These are phyloP conservation scores for Cetradonia linearis DNA, from an alignment of 495 filamentous ascomycete genomes.

Conservation along the genomic window DNA sequence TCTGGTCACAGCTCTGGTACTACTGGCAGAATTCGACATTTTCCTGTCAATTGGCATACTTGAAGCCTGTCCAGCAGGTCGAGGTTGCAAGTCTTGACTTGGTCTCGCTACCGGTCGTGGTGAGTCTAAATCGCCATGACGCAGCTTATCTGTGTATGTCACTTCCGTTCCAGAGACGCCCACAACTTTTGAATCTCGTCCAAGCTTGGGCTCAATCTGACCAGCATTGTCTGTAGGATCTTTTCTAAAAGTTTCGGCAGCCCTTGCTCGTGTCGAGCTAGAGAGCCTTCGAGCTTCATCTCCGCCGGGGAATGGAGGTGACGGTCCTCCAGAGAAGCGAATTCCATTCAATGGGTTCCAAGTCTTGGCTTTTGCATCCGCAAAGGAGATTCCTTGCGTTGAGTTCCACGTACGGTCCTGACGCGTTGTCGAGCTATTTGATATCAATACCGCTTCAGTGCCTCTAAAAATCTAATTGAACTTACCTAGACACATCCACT, in stretches of 20 bases:
- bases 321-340: background rate
- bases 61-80: background rate
- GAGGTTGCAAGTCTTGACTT: background rate
- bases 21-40: background rate
- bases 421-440: background rate
- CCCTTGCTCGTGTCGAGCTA: background rate
- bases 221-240: background rate
- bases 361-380: background rate
- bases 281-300: background rate
- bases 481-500: background rate
- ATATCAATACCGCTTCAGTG: background rate
- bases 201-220: background rate
- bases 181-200: background rate
- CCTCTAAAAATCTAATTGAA: background rate
- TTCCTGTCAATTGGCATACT: background rate
- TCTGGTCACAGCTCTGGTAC: background rate
- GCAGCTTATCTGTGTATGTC: background rate
- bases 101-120: background rate
- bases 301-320: background rate
- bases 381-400: slow-evolving; percentile 1
- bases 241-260: background rate
- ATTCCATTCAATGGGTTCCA: background rate
- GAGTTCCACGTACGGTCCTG: slow-evolving; percentile 9
- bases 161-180: background rate
- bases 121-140: too few relatives aligned